Conservation (phyloP, 2,329 filamentous ascomycete genomes). For the Aspergillus tamarii region DNA sequence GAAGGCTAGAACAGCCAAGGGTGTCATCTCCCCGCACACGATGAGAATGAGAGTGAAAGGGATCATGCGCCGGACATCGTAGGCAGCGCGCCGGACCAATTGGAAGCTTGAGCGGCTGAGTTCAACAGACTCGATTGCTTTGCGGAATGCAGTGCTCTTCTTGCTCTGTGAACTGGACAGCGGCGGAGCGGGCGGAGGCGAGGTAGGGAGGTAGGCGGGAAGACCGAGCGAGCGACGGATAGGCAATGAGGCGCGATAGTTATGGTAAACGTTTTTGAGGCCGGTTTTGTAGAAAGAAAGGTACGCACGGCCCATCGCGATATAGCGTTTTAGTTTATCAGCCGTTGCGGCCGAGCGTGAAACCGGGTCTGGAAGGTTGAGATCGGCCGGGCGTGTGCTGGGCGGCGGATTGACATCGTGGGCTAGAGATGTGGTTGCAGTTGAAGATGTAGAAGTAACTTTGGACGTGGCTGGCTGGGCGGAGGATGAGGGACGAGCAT, state of each 20-base stretch:
- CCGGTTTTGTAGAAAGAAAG: constrained; percentile 85
- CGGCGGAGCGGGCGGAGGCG: constrained; percentile 25
- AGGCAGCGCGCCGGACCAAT: constrained; percentile 66
- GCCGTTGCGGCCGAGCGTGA: constrained; percentile 46
- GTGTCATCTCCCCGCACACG: constrained; percentile 83
- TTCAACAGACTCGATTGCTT: constrained; percentile 12
- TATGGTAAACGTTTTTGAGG: constrained; percentile 72
- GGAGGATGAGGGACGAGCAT: constrained; percentile 24
- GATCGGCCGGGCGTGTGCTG: constrained; percentile 71
- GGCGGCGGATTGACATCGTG: constrained; percentile 68
- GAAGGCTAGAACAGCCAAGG: constrained; percentile 73
- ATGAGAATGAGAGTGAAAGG: constrained; percentile 76
- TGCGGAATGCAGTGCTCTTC: constrained; percentile 15
- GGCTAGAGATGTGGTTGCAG: constrained; percentile 22
- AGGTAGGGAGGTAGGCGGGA: constrained; percentile 38
- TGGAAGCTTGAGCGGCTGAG: constrained; percentile 71
- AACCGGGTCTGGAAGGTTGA: constrained; percentile 64
- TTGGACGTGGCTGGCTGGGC: constrained; percentile 17
- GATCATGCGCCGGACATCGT: constrained; percentile 78
- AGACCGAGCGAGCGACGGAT: constrained; percentile 35
- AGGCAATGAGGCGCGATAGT: constrained; percentile 51
- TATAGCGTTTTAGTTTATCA: constrained; percentile 36
- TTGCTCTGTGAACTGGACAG: constrained; percentile 4
- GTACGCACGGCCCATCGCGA: constrained; percentile 72
- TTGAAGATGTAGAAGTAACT: constrained; percentile 22